Base-by-base conservation (phyloP, 192 early-diverging fungal genomes). In the Coemansia umbellata region DNA sequence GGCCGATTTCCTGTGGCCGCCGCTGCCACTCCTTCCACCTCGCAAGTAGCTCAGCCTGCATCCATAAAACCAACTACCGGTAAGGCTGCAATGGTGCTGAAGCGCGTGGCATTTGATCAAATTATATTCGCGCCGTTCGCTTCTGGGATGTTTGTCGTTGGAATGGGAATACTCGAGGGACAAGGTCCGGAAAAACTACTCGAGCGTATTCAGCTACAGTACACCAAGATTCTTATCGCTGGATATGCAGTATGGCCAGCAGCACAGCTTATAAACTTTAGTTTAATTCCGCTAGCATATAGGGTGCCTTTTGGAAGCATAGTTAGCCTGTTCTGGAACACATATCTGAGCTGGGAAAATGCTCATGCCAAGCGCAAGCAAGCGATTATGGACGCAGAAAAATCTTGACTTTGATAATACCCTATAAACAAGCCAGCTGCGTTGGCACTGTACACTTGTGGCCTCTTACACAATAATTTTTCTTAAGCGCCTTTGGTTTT, bases 241-340 rank as follows among this genome's bases (percentile, higher is more conserved):
- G 63, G 69, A 27, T 66, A 66, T 39, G 36, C 41, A 18, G 37
- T 87, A 10, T 89, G 87, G 87, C 87, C 87, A 22, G 57, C 82
- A 6, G 87, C 84, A 5, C 87, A 89, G 52, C 50, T 82, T 11
- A 51, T 89, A 11, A 89, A 89, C 55, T 87, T 89, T 52, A 80
- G 78, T 49, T 73, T 86, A 35, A 73, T 86, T 37, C 87, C 87
- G 3, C 68, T 89, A 15, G 58, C 62, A 11, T 84, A 81, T 53
- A 73, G 86, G 11, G 58, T 89, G 19, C 87, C 81, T 4, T 85
- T 89, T 64, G 81, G 81, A 13, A 84, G 84, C 56, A 55, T 71
- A 8, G 66, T 86, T 27, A 81, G 85, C 10, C 74, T 89, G 27
- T 66, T 84, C n/a, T 89, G 87, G 87, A 85, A 86, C 53, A 68